phyloP scores from a whole-genome alignment of 2,329 filamentous ascomycete species.

The Venturia oleaginea region DNA sequence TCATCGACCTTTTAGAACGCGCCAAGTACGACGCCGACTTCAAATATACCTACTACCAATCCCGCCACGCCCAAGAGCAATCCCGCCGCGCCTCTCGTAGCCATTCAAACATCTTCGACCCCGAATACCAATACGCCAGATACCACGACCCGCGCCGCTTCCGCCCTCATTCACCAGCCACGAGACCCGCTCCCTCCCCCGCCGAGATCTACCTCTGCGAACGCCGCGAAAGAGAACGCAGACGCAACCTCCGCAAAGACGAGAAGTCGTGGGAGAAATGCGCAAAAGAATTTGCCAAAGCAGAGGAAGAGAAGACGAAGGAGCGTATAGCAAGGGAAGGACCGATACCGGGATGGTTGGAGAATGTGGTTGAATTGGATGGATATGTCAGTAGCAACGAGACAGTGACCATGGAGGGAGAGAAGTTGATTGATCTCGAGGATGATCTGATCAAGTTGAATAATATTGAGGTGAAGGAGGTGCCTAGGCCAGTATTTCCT shows the following conservation, averaged over 20 bases:
- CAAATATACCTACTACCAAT: neutral
- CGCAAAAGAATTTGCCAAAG: neutral
- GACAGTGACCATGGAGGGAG: neutral
- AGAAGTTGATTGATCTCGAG: neutral
- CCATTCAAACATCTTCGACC: neutral
- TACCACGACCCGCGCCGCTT: neutral
- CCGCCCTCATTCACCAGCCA: neutral
- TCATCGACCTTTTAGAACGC: neutral
- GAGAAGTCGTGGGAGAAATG: neutral
- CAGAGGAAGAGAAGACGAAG: neutral
- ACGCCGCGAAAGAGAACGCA: neutral
- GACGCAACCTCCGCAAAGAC: neutral
- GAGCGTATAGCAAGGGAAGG: neutral
- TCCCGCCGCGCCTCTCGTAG: no score
- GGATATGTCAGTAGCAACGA: neutral
- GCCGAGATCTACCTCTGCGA: neutral
- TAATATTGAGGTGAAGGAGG: neutral
- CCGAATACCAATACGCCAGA: neutral
- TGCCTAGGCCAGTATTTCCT: neutral
- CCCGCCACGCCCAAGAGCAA: neutral
- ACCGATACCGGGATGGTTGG: slow-evolving; percentile 1
- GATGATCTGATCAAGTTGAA: neutral
- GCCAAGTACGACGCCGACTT: neutral
- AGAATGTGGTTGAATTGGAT: neutral
- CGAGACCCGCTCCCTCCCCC: neutral